Conservation (phyloP, 139 green algal species). For the Coelastrella sp. region DNA sequence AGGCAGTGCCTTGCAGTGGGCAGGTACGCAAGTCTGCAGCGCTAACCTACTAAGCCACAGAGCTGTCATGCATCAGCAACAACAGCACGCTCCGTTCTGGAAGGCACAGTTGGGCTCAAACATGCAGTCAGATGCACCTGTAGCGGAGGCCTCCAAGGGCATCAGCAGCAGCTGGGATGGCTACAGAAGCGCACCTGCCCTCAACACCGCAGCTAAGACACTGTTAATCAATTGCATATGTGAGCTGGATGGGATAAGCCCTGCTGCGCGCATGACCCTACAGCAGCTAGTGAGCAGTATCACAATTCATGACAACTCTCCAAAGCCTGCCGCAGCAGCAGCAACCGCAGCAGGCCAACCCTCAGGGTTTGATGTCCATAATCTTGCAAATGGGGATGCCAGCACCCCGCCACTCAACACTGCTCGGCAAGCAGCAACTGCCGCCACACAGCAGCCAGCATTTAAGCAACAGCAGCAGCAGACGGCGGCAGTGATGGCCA, state of each 20-base stretch:
- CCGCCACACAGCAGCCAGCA: background rate
- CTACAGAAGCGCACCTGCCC: background rate
- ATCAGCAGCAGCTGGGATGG: background rate
- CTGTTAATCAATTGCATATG: background rate
- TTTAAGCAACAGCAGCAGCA: background rate
- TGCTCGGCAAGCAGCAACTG: background rate
- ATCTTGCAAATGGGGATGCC: background rate
- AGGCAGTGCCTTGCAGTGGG: too few species aligned
- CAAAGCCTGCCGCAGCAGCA: constrained; percentile 3
- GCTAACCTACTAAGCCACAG: too few species aligned
- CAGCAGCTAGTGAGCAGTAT: background rate
- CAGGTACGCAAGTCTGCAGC: too few species aligned
- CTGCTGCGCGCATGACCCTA: background rate
- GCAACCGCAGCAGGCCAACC: background rate
- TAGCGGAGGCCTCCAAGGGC: background rate
- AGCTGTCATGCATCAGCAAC: too few species aligned
- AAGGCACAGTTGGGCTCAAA: too few species aligned
- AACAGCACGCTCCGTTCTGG: too few species aligned
- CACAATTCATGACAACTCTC: background rate
- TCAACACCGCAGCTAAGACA: background rate
- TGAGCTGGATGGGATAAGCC: background rate
- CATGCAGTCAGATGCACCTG: too few species aligned
- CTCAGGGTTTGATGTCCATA: background rate
- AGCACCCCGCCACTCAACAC: background rate
- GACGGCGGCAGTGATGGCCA: background rate